Evolutionary conservation across 2,329 filamentous ascomycete genomes (phyloP).

Genomic region (Penicillium sp.): DNA sequence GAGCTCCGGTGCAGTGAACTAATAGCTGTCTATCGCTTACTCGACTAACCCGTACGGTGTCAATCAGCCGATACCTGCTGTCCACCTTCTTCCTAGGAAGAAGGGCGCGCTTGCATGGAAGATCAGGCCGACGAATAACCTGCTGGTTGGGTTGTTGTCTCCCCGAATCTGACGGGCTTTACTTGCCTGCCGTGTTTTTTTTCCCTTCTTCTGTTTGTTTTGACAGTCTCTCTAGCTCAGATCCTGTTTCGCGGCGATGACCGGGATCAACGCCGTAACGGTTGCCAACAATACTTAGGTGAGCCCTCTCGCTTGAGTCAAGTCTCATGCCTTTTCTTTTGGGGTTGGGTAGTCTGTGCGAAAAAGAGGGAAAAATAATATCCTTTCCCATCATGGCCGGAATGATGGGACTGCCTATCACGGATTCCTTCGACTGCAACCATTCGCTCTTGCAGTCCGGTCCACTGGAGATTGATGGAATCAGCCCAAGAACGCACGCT

Average conservation of each 20-base stretch:
- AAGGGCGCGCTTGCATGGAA: slow-evolving; percentile 11
- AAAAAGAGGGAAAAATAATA: not conserved
- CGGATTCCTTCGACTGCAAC: not conserved
- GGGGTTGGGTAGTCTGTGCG: slow-evolving; percentile 2
- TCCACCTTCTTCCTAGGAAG: not conserved
- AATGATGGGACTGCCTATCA: slow-evolving; percentile 6
- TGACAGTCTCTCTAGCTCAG: not conserved
- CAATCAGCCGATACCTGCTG: slow-evolving; percentile 12
- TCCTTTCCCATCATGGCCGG: not conserved
- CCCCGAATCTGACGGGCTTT: slow-evolving; percentile 17
- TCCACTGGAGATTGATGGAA: slow-evolving; percentile 16
- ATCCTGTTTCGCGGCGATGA: not conserved
- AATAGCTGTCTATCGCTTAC: slow-evolving; percentile 10
- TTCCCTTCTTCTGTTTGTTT: slow-evolving; percentile 1
- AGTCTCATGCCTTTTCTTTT: not conserved
- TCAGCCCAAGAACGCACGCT: slow-evolving; percentile 20
- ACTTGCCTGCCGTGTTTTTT: slow-evolving; percentile 3
- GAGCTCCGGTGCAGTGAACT: slow-evolving; percentile 9
- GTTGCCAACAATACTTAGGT: not conserved
- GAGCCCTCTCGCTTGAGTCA: not conserved
- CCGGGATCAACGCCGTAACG: not conserved
- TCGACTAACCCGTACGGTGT: slow-evolving; percentile 10
- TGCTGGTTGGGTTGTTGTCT: slow-evolving; percentile 7
- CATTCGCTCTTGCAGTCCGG: slow-evolving; percentile 6
- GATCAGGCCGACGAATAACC: slow-evolving; percentile 13